Conservation (phyloP, 768 basidiomycete species). For the Inosperma sp. region DNA sequence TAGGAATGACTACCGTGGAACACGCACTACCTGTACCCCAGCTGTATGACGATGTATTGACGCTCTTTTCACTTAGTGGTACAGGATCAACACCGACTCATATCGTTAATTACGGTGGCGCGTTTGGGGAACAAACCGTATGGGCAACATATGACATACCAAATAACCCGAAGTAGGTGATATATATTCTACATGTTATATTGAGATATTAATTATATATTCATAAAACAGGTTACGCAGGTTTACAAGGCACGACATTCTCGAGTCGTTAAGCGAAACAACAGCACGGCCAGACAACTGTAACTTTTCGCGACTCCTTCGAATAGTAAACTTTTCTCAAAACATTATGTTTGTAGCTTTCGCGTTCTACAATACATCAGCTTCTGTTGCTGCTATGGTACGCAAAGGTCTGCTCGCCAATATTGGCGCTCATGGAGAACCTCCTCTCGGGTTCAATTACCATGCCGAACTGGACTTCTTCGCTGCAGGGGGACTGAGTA, state of each 20-base stretch:
- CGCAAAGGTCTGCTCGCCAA: conserved; percentile 54
- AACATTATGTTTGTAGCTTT: conserved; percentile 41
- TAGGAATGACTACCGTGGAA: conserved; percentile 13
- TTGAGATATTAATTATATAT: not conserved
- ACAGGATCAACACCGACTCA: conserved; percentile 74
- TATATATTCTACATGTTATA: not conserved
- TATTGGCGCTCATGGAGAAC: conserved; percentile 73
- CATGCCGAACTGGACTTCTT: conserved; percentile 72
- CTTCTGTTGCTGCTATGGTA: conserved; percentile 66
- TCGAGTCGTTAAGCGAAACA: conserved; percentile 58
- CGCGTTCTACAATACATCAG: conserved; percentile 64
- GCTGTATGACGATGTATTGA: conserved; percentile 64
- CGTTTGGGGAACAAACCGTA: conserved; percentile 59
- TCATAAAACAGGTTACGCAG: conserved; percentile 47
- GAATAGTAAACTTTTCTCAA: not conserved
- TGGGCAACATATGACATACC: conserved; percentile 66
- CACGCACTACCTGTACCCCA: conserved; percentile 54
- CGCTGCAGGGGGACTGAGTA: conserved; percentile 56
- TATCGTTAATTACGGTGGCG: conserved; percentile 74
- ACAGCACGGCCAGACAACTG: conserved; percentile 56
- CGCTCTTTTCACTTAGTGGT: conserved; percentile 59
- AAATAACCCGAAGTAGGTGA: conserved; percentile 58
- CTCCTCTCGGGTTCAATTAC: conserved; percentile 69
- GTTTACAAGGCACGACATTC: conserved; percentile 59
- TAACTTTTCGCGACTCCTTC: conserved; percentile 27